Evolutionary conservation across 2,329 filamentous ascomycete genomes (phyloP), one percentile per base, ranked within the genome.

Genomic region (Fusarium hainanense): DNA sequence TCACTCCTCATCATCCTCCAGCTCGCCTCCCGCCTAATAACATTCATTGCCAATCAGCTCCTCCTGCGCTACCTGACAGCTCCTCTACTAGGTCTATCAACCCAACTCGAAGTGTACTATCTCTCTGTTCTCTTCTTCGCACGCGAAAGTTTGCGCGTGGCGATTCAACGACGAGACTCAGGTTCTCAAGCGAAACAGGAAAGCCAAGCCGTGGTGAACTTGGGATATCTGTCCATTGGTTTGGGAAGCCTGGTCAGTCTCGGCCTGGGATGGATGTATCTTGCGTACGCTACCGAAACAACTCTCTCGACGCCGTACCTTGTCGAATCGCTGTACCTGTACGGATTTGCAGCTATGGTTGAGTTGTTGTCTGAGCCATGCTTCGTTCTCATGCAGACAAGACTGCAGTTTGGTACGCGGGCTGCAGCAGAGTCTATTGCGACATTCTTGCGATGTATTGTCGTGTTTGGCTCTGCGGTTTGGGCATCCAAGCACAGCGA

Each of bases 51-150:
- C 77, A 99, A 98, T 81, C 95, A 99, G 79, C 79, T 97, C 40
- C 88, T 99, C 30, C 87, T 99, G 10, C 93, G 95, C 37, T 95
- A 92, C 77, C 84, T 98, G 46, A 97, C 94, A 2, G 94, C 96
- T 0, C 88, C 91, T 62, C 85, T 97, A 0, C 87, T 99, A 2
- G 96, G 95, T 8, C 85, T 97, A 7, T 92, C 94, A 3, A 91
- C 94, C 0, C 96, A 98, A 79, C 87, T 99, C 5, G 96, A 99
- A 75, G 89, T 98, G 1, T 98, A 94, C 79, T 94, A 95, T 63
- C 91, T 97, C 46, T 93, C 94, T 0, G 90, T 97, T n/a, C 86
- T 99, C 1, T 98, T 97, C 80, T 98, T 99, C 76, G 92, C 96
- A 0, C 88, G 96, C 41, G 96, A 99, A 81, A 95, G 92, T 75